Base-by-base conservation (phyloP, 2,329 filamentous ascomycete species). In the Cladosporium phlei region DNA sequence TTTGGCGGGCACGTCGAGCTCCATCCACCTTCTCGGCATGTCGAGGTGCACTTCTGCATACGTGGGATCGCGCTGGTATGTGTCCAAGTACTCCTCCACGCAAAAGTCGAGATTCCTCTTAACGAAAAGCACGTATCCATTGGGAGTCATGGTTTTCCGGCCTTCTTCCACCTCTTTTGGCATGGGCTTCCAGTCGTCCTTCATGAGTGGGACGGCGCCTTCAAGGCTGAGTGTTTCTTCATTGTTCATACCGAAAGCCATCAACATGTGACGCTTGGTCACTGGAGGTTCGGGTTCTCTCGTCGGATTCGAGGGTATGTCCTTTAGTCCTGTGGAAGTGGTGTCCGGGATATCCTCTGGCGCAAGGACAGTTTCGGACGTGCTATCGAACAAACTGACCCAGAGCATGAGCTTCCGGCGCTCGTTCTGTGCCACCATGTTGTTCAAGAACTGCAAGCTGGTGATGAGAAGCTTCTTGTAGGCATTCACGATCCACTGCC, bases 391-490 rank as follows among this genome's bases (percentile, higher is more conserved):
- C 2, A 84, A 68, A 59, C 80, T 77, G 28, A 83, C 65, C 80
- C 80, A 84, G 2, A 84, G 70, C 55, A 82, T 78, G 55, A 83
- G 70, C 57, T 84, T 83, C 29, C 79, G 69, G 49, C 79, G 73
- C 63, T 84, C 80, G 54, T 84, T 84, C 51, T 80, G 75, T 58
- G 80, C 79, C 37, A 82, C 78, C 38, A 83, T 74, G 53, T 83
- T 83, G 64, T 83, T 81, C 46, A 83, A 64, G 53, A 82, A 82
- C 58, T 83, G 80, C n/a, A 84, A 68, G 51, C 77, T 79, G 2
- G 79, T 82, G 46, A 83, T 82, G 56, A 83, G 68, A 14, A 83
- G 67, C 55, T 80, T 79, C 65, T 84, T 83, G 65, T 81, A 83
- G 3, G 78, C 74, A 58, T 80, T 81, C 51, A 83, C 78, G 46